phyloP scores from a whole-genome alignment of 306 rosid species.

The Gillenia trifoliata region DNA sequence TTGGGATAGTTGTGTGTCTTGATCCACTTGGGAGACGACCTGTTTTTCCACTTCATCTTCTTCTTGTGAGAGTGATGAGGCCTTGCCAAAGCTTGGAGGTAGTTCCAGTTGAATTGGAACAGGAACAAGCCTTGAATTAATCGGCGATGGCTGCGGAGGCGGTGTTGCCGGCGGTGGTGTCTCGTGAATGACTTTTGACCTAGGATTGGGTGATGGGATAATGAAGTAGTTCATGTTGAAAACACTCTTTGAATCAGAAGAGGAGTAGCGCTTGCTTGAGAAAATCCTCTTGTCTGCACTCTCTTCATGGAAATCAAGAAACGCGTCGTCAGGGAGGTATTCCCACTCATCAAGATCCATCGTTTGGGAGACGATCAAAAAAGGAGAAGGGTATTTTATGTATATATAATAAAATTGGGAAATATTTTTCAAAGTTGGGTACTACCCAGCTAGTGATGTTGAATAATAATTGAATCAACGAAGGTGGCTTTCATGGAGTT shows the following conservation, averaged over 20 bases:
- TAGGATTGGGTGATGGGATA: conserved; percentile 44
- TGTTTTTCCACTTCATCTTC: background rate
- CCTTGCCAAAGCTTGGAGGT: conserved; percentile 5
- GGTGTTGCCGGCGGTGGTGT: background rate
- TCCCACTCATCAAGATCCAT: conserved; percentile 88
- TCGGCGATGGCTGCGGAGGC: background rate
- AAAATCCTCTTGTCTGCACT: conserved; percentile 27
- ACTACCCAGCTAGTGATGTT: too few relatives aligned
- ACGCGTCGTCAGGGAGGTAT: conserved; percentile 52
- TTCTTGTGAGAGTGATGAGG: background rate
- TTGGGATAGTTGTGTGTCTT: conserved; percentile 39
- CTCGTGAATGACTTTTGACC: conserved; percentile 7
- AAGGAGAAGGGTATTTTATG: background rate
- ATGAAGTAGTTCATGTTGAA: conserved; percentile 49
- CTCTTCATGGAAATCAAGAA: conserved; percentile 49
- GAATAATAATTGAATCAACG: conserved; percentile 32
- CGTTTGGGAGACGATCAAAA: conserved; percentile 17
- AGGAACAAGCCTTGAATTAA: conserved; percentile 24
- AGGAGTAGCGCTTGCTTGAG: conserved; percentile 7
- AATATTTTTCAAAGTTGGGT: conserved; percentile 5
- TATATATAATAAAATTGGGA: background rate
- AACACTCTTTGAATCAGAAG: conserved; percentile 19
- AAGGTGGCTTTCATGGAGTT: conserved; percentile 50
- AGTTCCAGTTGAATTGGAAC: conserved; percentile 43
- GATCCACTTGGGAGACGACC: conserved; percentile 25